phyloP scores from a whole-genome alignment of 495 filamentous ascomycete species.

The Talaromyces wortmannii region DNA sequence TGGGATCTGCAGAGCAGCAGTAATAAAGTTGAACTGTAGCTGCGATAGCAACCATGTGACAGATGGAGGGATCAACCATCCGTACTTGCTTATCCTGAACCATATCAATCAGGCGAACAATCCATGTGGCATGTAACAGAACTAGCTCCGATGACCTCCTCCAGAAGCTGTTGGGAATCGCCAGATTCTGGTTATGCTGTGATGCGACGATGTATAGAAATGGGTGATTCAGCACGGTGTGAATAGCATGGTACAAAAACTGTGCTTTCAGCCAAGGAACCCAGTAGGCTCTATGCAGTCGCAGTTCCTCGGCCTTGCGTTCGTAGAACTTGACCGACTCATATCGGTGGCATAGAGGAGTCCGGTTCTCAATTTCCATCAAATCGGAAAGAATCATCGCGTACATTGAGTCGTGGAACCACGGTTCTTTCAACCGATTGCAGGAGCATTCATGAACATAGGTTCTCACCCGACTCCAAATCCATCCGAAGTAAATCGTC shows the following conservation, averaged over 20 bases:
- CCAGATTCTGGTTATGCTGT: conserved; percentile 36
- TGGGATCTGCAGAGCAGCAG: conserved; percentile 33
- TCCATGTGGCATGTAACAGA: conserved; percentile 37
- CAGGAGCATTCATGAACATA: conserved; percentile 34
- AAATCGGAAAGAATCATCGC: conserved; percentile 35
- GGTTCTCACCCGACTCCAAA: conserved; percentile 34
- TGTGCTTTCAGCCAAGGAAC: conserved; percentile 38
- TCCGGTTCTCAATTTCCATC: conserved; percentile 36
- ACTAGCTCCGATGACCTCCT: conserved; percentile 37
- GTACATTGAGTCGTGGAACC: conserved; percentile 40
- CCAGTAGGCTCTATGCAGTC: conserved; percentile 30
- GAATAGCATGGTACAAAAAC: conserved; percentile 39
- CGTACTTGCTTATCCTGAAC: conserved; percentile 36
- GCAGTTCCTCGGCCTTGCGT: conserved; percentile 28
- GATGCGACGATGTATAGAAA: conserved; percentile 42
- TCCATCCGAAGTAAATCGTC: conserved; percentile 34
- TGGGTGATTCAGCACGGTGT: conserved; percentile 38
- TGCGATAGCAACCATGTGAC: conserved; percentile 34
- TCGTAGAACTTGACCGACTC: conserved; percentile 40
- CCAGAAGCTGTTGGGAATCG: conserved; percentile 42
- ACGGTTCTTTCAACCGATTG: conserved; percentile 35
- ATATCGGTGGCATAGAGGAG: conserved; percentile 38
- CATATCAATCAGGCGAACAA: conserved; percentile 44
- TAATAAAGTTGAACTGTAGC: conserved; percentile 41
- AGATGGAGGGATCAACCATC: conserved; percentile 38